A percentile compares a stretch with the other conserved stretches of the same genome.
These are phyloP conservation scores for Zasmidium angulare DNA, from an alignment of 2,329 filamentous ascomycete species.

Conservation along the genomic window DNA sequence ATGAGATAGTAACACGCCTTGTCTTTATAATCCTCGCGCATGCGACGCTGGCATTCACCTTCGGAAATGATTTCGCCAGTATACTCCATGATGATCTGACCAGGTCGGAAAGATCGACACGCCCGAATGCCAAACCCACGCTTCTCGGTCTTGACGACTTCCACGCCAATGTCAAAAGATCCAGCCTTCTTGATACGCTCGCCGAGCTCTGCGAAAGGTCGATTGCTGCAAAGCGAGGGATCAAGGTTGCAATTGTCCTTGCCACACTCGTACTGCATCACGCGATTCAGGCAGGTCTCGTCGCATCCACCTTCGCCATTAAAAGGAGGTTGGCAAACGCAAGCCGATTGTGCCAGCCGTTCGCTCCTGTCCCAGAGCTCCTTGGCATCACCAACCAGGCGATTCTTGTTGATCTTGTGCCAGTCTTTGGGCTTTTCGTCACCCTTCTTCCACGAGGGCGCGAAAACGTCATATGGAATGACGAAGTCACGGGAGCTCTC, in stretches of 20 bases:
- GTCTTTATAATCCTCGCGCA: conserved; percentile 91
- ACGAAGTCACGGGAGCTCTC: conserved; percentile 72
- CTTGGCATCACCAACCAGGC: conserved; percentile 59
- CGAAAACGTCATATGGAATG: conserved; percentile 85
- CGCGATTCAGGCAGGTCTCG: conserved; percentile 88
- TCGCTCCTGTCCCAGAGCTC: conserved; percentile 34
- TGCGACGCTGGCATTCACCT: conserved; percentile 85
- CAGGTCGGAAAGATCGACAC: conserved; percentile 80
- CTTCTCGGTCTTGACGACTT: conserved; percentile 87
- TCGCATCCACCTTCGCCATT: conserved; percentile 73
- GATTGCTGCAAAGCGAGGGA: conserved; percentile 74
- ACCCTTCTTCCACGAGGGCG: conserved; percentile 69
- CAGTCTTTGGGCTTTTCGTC: conserved; percentile 93
- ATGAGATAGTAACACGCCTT: conserved; percentile 99
- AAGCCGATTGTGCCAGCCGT: conserved; percentile 43
- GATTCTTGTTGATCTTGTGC: conserved; percentile 88
- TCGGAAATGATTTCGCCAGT: conserved; percentile 97
- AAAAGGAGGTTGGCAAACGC: conserved; percentile 65
- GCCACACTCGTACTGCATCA: conserved; percentile 98
- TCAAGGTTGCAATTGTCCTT: conserved; percentile 81
- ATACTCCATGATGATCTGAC: conserved; percentile 98
- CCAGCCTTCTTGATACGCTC: conserved; percentile 72
- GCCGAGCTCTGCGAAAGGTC: conserved; percentile 78
- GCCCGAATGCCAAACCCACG: conserved; percentile 89
- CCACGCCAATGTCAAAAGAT: conserved; percentile 88